Evolutionary conservation across 768 basidiomycete species (phyloP).

Genomic region (Mycena belliarum): DNA sequence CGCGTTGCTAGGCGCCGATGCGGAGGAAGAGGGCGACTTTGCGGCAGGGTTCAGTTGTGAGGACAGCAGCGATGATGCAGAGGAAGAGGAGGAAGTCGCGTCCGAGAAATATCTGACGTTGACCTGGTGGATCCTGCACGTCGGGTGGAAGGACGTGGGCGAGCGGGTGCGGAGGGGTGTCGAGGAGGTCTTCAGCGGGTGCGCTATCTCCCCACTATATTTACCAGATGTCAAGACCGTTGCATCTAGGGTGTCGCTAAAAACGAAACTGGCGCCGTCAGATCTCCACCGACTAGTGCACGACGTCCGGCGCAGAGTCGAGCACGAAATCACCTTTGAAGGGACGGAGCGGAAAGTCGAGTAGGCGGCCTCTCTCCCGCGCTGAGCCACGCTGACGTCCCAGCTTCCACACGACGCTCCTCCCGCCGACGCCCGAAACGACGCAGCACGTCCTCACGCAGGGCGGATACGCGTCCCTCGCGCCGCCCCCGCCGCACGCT

Average conservation of each 20-base stretch:
- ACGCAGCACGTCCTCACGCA: conserved; percentile 68
- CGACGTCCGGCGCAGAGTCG: conserved; percentile 77
- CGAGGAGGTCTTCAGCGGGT: conserved; percentile 86
- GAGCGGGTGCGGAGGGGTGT: conserved; percentile 73
- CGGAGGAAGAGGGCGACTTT: conserved; percentile 23
- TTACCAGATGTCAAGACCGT: not conserved
- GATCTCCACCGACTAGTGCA: conserved; percentile 70
- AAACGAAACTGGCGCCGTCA: conserved; percentile 65
- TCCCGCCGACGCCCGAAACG: conserved; percentile 73
- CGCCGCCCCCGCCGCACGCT: conserved; percentile 23
- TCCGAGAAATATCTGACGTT: conserved; percentile 72
- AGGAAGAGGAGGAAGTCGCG: conserved; percentile 59
- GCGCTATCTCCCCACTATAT: conserved; percentile 29
- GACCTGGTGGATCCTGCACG: conserved; percentile 91
- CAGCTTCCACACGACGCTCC: conserved; percentile 73
- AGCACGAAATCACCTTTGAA: conserved; percentile 66
- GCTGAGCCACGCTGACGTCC: not conserved
- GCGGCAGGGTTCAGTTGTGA: conserved; percentile 18
- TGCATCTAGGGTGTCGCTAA: conserved; percentile 71
- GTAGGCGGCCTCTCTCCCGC: conserved; percentile 33
- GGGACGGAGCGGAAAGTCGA: conserved; percentile 58
- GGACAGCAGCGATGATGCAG: conserved; percentile 39
- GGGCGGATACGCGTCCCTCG: conserved; percentile 46
- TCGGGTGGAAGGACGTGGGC: conserved; percentile 87
- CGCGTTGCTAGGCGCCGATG: conserved; percentile 26